Conservation (phyloP, 2,329 filamentous ascomycete genomes). For the Pyrenophora graminea region DNA sequence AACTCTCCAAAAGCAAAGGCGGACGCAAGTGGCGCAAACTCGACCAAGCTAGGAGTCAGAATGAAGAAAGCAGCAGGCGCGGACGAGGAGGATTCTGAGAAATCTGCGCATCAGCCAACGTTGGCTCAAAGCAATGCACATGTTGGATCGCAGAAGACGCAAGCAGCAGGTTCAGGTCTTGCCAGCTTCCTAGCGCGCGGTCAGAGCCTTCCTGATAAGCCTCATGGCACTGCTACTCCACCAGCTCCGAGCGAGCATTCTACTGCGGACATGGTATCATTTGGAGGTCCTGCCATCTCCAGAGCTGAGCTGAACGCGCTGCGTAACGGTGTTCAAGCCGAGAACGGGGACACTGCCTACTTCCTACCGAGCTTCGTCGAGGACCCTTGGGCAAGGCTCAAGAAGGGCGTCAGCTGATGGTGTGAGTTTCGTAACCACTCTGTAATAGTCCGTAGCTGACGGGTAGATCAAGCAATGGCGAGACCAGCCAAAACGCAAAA, state of each 20-base stretch:
- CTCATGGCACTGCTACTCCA: constrained; percentile 1
- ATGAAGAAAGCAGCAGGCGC: constrained; percentile 24
- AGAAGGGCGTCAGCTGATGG: neutral
- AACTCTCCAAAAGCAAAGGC: constrained; percentile 54
- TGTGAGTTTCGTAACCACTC: neutral
- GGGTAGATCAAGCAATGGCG: neutral
- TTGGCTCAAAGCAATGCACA: constrained; percentile 3
- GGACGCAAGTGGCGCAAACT: constrained; percentile 39
- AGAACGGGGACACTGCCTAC: constrained; percentile 67
- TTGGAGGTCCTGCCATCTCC: constrained; percentile 35
- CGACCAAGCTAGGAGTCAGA: constrained; percentile 45
- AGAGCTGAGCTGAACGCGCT: constrained; percentile 43
- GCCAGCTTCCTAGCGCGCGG: constrained; percentile 39
- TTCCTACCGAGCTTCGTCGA: constrained; percentile 71
- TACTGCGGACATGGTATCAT: constrained; percentile 28
- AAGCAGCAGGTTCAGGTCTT: constrained; percentile 30
- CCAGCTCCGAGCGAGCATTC: constrained; percentile 5
- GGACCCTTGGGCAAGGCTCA: constrained; percentile 67
- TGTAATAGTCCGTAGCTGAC: neutral
- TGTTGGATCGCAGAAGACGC: constrained; percentile 14
- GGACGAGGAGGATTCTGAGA: neutral
- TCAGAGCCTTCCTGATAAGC: constrained; percentile 29
- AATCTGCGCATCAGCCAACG: neutral
- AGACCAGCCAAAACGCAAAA: neutral
- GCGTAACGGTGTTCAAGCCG: constrained; percentile 49